Percentiles rank a stretch among this genome's conserved stretches.
These are phyloP conservation scores for Tricholoma sp. DNA, from an alignment of 768 basidiomycete species.

Conservation along the genomic window DNA sequence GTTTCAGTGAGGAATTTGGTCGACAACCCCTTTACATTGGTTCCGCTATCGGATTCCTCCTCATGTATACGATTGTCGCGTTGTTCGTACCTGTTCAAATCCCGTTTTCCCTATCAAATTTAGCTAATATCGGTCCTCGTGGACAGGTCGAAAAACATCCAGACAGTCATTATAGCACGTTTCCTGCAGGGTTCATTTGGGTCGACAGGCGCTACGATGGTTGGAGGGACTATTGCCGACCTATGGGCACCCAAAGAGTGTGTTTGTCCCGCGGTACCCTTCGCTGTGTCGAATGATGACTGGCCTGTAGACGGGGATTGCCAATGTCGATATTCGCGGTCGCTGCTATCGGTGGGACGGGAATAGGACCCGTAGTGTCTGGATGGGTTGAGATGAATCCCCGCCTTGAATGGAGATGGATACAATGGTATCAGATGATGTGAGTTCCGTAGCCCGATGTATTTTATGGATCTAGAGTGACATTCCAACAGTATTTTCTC, in stretches of 20 bases:
- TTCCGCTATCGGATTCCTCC: conserved; percentile 43
- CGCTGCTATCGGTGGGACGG: conserved; percentile 54
- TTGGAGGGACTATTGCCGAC: conserved; percentile 68
- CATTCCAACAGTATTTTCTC: conserved; percentile 40
- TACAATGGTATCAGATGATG: conserved; percentile 79
- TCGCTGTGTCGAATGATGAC: neutral
- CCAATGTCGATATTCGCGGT: conserved; percentile 75
- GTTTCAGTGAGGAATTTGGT: conserved; percentile 72
- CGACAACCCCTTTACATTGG: conserved; percentile 55
- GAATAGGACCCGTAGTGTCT: conserved; percentile 56
- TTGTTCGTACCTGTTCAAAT: conserved; percentile 25
- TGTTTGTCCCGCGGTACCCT: conserved; percentile 10
- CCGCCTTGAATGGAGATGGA: conserved; percentile 71
- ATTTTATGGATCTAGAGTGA: neutral
- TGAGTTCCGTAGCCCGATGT: conserved; percentile 23
- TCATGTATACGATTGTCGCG: conserved; percentile 47
- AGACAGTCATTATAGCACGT: conserved; percentile 59
- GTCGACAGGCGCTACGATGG: conserved; percentile 68
- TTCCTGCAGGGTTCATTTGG: conserved; percentile 63
- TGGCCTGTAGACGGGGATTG: conserved; percentile 54
- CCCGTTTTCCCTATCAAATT: neutral
- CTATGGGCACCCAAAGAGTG: conserved; percentile 63
- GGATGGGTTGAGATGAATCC: conserved; percentile 64
- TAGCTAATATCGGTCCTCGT: neutral
- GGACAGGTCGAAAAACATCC: conserved; percentile 42